phyloP scores from a whole-genome alignment of 2,329 filamentous ascomycete genomes.

The Cladobotryum mycophilum region DNA sequence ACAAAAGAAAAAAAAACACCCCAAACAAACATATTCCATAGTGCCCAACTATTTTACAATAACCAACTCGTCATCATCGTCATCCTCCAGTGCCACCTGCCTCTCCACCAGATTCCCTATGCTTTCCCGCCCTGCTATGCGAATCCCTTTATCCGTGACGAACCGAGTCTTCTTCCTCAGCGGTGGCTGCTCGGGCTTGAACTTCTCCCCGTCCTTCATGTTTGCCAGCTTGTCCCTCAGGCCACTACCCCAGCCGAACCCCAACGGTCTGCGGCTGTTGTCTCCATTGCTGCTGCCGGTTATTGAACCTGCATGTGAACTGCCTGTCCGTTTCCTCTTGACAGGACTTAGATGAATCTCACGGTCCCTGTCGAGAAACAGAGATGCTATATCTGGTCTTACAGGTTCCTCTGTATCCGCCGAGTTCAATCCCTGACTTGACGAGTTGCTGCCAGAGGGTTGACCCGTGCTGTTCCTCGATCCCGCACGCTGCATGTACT shows the following conservation, averaged over 20 bases:
- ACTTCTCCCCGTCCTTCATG: slow-evolving; percentile 56
- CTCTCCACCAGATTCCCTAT: slow-evolving; percentile 44
- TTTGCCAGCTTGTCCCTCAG: slow-evolving; percentile 50
- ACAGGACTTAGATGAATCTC: slow-evolving; percentile 52
- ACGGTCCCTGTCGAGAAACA: slow-evolving; percentile 29
- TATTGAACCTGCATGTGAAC: slow-evolving; percentile 32
- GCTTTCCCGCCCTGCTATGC: slow-evolving; percentile 70
- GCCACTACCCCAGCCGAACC: slow-evolving; percentile 51
- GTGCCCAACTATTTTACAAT: slow-evolving; percentile 31
- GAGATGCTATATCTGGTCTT: slow-evolving; percentile 36
- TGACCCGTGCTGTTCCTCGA: slow-evolving; percentile 10
- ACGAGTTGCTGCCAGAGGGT: slow-evolving; percentile 10
- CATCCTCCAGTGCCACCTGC: slow-evolving; percentile 32
- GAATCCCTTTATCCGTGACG: slow-evolving; percentile 69
- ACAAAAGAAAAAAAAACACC: too few species aligned
- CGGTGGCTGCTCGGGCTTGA: slow-evolving; percentile 34
- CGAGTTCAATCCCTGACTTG: slow-evolving; percentile 5
- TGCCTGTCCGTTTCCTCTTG: slow-evolving; percentile 55
- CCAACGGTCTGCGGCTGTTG: slow-evolving; percentile 12
- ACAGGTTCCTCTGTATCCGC: slow-evolving; percentile 21
- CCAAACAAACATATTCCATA: neutral
- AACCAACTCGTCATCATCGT: slow-evolving; percentile 48
- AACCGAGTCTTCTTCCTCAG: slow-evolving; percentile 73
- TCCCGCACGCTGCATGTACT: slow-evolving; percentile 56
- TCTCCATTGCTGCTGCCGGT: slow-evolving; percentile 14